phyloP scores from a whole-genome alignment of 768 basidiomycete genomes.

The Tubosaeta brunneosetosa region DNA sequence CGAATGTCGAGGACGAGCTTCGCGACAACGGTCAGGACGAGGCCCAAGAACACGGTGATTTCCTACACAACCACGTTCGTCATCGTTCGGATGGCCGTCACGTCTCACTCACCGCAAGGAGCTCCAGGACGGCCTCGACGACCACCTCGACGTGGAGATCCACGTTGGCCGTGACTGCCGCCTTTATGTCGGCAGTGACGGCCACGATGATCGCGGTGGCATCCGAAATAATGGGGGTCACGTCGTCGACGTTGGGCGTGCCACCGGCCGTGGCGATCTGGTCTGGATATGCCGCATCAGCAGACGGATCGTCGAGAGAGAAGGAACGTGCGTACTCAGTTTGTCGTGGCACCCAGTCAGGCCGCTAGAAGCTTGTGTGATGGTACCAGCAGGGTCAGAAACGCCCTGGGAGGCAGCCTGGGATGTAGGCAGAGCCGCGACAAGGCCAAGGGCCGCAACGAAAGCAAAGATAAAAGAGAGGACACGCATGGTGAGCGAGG shows the following conservation, averaged over 20 bases:
- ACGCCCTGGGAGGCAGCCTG: background rate
- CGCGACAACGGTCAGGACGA: too few relatives aligned
- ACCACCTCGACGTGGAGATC: background rate
- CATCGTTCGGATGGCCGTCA: too few relatives aligned
- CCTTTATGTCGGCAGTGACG: background rate
- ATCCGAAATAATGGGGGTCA: background rate
- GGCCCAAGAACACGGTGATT: too few relatives aligned
- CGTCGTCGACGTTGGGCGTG: background rate
- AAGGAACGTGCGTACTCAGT: background rate
- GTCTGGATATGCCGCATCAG: background rate
- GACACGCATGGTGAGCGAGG: constrained; percentile 21
- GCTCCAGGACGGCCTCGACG: background rate
- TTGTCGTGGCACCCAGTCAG: background rate
- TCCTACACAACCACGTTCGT: too few relatives aligned
- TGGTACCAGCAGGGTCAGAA: background rate
- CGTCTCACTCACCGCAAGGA: background rate
- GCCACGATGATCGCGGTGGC: background rate
- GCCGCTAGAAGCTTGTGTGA: background rate
- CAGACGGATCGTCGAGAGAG: background rate
- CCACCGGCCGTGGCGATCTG: background rate
- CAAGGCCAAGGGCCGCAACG: constrained; percentile 13
- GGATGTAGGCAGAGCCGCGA: constrained; percentile 3
- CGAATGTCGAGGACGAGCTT: too few relatives aligned
- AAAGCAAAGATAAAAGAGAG: constrained; percentile 22
- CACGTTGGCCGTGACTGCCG: background rate